phyloP scores from a whole-genome alignment of 129 eudicot genomes.

The Helichrysum umbraculigerum region DNA sequence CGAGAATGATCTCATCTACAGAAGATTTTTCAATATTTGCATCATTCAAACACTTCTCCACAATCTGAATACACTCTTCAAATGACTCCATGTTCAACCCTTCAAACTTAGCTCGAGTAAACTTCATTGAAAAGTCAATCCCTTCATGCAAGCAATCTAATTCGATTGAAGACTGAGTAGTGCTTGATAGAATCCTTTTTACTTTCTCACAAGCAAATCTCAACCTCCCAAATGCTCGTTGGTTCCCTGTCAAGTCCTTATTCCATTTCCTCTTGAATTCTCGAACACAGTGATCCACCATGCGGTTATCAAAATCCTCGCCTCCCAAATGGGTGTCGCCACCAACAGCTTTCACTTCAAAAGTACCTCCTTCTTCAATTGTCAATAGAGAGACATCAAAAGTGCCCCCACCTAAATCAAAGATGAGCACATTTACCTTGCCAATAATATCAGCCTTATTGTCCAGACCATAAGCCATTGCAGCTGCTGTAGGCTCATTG shows the following conservation, averaged over 20 bases:
- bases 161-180: conserved; percentile 15
- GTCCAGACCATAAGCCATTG: conserved; percentile 33
- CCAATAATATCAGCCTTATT: not conserved
- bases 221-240: conserved; percentile 29
- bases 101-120: conserved; percentile 21
- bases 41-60: conserved; percentile 10
- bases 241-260: conserved; percentile 8
- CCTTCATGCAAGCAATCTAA: conserved; percentile 23
- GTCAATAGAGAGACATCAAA: no score
- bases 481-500: conserved; percentile 38
- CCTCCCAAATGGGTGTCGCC: no score
- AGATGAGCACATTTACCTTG: no score
- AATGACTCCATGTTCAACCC: not conserved
- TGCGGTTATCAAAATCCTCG: no score
- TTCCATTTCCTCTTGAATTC: conserved; percentile 15
- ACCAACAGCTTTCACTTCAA: no score
- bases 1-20: conserved; percentile 18
- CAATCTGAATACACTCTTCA: conserved; percentile 8
- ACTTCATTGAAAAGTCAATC: conserved; percentile 18
- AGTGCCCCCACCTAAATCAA: no score
- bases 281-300: no score
- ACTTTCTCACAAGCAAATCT: conserved; percentile 22
- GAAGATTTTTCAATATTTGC: not conserved
- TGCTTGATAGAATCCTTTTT: conserved; percentile 24
- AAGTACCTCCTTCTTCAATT: no score